Conservation (phyloP, 768 basidiomycete genomes). For the Russula virescens region DNA sequence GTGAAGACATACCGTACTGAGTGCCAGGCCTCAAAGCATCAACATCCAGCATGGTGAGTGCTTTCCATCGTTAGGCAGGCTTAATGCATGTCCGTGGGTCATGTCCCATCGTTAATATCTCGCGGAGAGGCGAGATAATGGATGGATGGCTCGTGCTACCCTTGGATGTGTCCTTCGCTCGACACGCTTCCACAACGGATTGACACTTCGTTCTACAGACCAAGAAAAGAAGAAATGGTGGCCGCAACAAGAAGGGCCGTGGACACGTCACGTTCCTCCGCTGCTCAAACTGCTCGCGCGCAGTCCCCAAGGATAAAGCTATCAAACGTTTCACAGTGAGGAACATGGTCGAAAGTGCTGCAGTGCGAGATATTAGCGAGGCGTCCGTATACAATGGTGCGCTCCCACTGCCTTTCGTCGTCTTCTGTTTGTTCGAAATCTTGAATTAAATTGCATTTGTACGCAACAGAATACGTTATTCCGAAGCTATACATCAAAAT, state of each 20-base stretch:
- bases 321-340: conserved; percentile 99
- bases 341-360: conserved; percentile 99
- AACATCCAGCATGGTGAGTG: conserved; percentile 35
- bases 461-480: conserved; percentile 75
- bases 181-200: conserved; percentile 15
- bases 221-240: conserved; percentile 98
- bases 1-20: not conserved
- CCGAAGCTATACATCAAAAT: conserved; percentile 99
- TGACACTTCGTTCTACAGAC: conserved; percentile 48
- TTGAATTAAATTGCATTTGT: not conserved
- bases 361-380: conserved; percentile 95
- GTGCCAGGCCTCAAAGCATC: not conserved
- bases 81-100: not conserved
- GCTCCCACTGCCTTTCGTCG: conserved; percentile 27
- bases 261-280: conserved; percentile 93
- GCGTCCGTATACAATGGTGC: conserved; percentile 87
- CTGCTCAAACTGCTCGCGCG: conserved; percentile 99
- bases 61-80: not conserved
- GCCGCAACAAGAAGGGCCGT: conserved; percentile 99
- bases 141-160: conserved; percentile 31
- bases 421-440: not conserved
- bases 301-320: conserved; percentile 98
- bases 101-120: conserved; percentile 9
- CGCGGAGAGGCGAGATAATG: conserved; percentile 8
- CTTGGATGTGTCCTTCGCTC: conserved; percentile 27